Evolutionary conservation across 345 rosid genomes (phyloP), one percentile per base, ranked within the genome.

Genomic region (Euclidium syriacum): DNA sequence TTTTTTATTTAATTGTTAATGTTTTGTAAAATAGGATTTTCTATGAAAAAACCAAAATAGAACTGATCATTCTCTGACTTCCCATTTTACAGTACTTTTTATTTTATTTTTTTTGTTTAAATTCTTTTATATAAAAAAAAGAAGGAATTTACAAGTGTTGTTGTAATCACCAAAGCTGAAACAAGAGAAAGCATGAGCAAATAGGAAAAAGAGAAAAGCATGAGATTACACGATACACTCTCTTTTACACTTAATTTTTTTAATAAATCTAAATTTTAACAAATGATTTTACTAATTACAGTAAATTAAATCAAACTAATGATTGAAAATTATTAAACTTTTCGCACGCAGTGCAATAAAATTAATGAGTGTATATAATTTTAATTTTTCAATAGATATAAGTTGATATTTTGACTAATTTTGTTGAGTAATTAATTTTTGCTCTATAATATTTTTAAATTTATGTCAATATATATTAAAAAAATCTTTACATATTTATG

Each of bases 141-240:
- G 1, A 16, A 3, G 38, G 65, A 49, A 23, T 58, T 23, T 42
- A 52, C 44, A 70, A 48, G 75, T 62, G 52, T 46, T 62, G 75
- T 47, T 62, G 64, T 48, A 48, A 63, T 70, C 70, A 62, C 58
- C 5, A 70, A 54, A 70, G 64, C 75, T 70, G 70, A 47, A 40
- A 53, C 41, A 46, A 54, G 52, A 54, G 51, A 62, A 38, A 53
- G 64, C 74, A 70, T 61, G 56, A 14, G 62, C 46, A 34, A 52
- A 52, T 25, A 52, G 14, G 25, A 60, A 68, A 33, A 41, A 27
- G 40, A 43, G 52, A 58, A 35, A 67, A 27, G 63, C 64, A 62
- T 62, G 69, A 63, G 36, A 38, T 39, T 48, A 55, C 65, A 30
- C 38, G 9, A 55, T 16, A 54, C 64, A 70, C 43, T 26, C 57